Percentiles rank a stretch among this genome's conserved stretches.
These are phyloP conservation scores for Inosperma sp. DNA, from an alignment of 768 basidiomycete genomes.

Conservation along the genomic window DNA sequence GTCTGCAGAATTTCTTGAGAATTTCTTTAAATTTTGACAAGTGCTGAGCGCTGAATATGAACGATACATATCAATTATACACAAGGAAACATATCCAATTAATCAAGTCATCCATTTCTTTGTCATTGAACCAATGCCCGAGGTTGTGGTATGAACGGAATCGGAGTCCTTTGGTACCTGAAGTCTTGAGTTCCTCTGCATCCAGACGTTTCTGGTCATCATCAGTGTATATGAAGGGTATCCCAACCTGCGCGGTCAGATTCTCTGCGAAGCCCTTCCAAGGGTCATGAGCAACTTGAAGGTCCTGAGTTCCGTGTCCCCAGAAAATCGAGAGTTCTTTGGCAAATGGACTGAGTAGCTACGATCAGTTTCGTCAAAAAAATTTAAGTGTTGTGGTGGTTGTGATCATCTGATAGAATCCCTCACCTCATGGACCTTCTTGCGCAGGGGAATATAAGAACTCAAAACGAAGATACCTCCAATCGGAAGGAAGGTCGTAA, in stretches of 20 bases:
- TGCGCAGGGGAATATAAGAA: slow-evolving; percentile 55
- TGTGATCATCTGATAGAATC: background rate
- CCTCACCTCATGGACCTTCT: slow-evolving; percentile 49
- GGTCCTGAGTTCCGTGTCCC: slow-evolving; percentile 67
- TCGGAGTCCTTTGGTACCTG: slow-evolving; percentile 17
- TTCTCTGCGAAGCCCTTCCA: slow-evolving; percentile 45
- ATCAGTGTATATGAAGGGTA: slow-evolving; percentile 27
- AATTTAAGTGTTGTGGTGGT: too few relatives aligned
- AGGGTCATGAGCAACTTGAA: slow-evolving; percentile 47
- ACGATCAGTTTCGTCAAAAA: slow-evolving; percentile 4
- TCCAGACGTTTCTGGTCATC: slow-evolving; percentile 12
- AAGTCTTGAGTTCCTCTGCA: slow-evolving; percentile 13
- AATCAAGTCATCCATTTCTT: slow-evolving; percentile 26
- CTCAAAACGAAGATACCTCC: slow-evolving; percentile 59
- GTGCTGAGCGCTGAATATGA: too few relatives aligned
- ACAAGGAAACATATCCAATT: too few relatives aligned
- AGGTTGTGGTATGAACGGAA: slow-evolving; percentile 26
- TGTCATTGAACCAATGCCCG: slow-evolving; percentile 26
- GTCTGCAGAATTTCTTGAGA: too few relatives aligned
- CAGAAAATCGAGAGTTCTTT: slow-evolving; percentile 63
- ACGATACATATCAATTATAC: too few relatives aligned
- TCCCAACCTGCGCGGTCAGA: slow-evolving; percentile 44
- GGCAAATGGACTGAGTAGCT: slow-evolving; percentile 49
- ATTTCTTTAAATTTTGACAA: too few relatives aligned
- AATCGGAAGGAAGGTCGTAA: slow-evolving; percentile 47